A percentile compares a stretch with the other conserved stretches of the same genome.
Conservation (phyloP, 768 basidiomycete genomes). For the Panus rudis region DNA sequence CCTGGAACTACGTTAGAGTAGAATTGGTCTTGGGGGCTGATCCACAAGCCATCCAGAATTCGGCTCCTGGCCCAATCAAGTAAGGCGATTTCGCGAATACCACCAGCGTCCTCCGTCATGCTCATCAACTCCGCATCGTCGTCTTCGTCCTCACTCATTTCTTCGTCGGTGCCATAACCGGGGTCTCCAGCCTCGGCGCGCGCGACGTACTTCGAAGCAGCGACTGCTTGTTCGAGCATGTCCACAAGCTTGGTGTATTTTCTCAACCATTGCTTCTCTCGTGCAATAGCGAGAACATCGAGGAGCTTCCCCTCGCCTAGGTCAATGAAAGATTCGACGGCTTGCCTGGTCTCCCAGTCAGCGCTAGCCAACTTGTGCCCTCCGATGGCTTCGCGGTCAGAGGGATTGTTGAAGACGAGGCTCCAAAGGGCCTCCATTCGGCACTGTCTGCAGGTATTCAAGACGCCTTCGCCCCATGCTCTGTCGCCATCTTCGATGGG, state of each 20-base stretch:
- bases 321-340: conserved; percentile 67
- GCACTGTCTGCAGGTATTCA: conserved; percentile 63
- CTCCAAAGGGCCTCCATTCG: conserved; percentile 62
- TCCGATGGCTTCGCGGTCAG: conserved; percentile 55
- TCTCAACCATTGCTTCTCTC: conserved; percentile 68
- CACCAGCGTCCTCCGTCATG: conserved; percentile 39
- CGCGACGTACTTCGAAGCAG: conserved; percentile 42
- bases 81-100: conserved; percentile 49
- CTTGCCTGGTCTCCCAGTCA: conserved; percentile 66
- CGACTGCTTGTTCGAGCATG: conserved; percentile 61
- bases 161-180: conserved; percentile 27
- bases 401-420: conserved; percentile 37
- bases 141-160: conserved; percentile 32
- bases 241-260: conserved; percentile 58
- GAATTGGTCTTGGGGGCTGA: conserved; percentile 67
- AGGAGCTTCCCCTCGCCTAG: conserved; percentile 61
- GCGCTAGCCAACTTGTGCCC: conserved; percentile 27
- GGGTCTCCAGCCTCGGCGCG: conserved; percentile 30
- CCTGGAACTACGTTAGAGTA: conserved; percentile 37
- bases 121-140: conserved; percentile 38
- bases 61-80: conserved; percentile 66
- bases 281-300: conserved; percentile 53
- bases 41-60: conserved; percentile 72
- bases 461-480: conserved; percentile 56
- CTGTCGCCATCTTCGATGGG: conserved; percentile 70